These are phyloP conservation scores for Fragilaria crotonensis DNA, from an alignment of 108 stramenopile genomes.

Conservation along the genomic window DNA sequence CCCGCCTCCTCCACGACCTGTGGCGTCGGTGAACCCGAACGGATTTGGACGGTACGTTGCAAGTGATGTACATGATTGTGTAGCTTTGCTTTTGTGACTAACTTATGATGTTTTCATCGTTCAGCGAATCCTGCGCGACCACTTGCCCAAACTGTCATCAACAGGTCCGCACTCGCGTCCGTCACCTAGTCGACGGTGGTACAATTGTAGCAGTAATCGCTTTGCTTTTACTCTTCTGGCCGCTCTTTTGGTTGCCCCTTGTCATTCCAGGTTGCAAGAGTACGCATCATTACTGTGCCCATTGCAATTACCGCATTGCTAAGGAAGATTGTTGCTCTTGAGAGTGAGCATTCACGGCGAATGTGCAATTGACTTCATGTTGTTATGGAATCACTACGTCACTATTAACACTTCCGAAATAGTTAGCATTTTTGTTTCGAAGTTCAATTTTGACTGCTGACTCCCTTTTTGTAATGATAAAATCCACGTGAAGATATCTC, in stretches of 20 bases:
- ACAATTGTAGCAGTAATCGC: conserved; percentile 20
- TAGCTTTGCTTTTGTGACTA: too few species aligned
- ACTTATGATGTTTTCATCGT: too few species aligned
- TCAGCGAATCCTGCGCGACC: background rate
- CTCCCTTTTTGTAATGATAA: too few species aligned
- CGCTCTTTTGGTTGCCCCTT: conserved; percentile 33
- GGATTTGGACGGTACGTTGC: background rate
- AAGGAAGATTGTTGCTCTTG: background rate
- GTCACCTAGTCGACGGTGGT: background rate
- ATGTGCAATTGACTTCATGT: too few species aligned
- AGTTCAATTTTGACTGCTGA: too few species aligned
- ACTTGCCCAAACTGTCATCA: conserved; percentile 8
- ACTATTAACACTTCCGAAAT: too few species aligned
- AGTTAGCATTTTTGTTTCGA: too few species aligned
- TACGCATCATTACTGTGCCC: conserved; percentile 26
- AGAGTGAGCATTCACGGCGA: too few species aligned
- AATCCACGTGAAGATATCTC: too few species aligned
- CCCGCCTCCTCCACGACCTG: background rate
- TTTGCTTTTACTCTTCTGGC: conserved; percentile 26
- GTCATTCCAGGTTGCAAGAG: conserved; percentile 26
- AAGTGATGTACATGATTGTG: too few species aligned
- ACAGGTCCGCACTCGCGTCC: conserved; percentile 4
- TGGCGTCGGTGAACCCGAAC: background rate
- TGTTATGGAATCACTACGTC: too few species aligned
- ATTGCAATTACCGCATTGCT: conserved; percentile 2